These are phyloP conservation scores for Cutaneotrichosporon daszewskae DNA, from an alignment of 1,284 basidiomycete species.

Conservation along the genomic window DNA sequence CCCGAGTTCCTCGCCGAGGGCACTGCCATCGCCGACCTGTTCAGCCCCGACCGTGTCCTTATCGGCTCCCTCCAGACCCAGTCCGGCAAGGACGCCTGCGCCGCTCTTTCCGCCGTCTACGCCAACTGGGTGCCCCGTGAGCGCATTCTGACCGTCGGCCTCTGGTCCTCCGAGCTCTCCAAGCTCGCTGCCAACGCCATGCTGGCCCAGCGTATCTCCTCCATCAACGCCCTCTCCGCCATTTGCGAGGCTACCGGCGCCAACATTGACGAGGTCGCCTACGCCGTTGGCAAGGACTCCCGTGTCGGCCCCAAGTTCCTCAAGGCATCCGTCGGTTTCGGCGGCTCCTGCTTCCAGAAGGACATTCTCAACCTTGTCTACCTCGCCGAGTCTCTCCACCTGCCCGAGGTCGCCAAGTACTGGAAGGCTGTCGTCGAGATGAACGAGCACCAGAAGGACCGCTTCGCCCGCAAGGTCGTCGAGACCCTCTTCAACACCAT, in stretches of 20 bases:
- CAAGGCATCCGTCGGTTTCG: constrained; percentile 74
- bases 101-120: constrained; percentile 73
- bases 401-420: constrained; percentile 97
- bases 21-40: constrained; percentile 85
- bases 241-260: constrained; percentile 99
- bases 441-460: constrained; percentile 91
- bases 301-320: constrained; percentile 95
- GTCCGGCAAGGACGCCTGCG: constrained; percentile 76
- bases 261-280: constrained; percentile 95
- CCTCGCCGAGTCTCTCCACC: constrained; percentile 84
- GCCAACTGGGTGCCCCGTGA: constrained; percentile 88
- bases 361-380: constrained; percentile 99
- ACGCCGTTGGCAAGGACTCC: constrained; percentile 87
- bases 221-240: constrained; percentile 94
- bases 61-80: constrained; percentile 89
- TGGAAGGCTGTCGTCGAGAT: constrained; percentile 92
- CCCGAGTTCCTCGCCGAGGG: constrained; percentile 97
- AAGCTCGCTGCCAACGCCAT: constrained; percentile 99
- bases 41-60: constrained; percentile 87
- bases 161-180: constrained; percentile 97
- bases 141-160: constrained; percentile 84
- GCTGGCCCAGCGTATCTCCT: constrained; percentile 96
- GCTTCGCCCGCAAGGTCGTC: constrained; percentile 84
- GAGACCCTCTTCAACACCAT: constrained; percentile 93
- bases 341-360: constrained; percentile 98